Conservation (phyloP, 2,329 filamentous ascomycete species). For the Cladosporium sp. region DNA sequence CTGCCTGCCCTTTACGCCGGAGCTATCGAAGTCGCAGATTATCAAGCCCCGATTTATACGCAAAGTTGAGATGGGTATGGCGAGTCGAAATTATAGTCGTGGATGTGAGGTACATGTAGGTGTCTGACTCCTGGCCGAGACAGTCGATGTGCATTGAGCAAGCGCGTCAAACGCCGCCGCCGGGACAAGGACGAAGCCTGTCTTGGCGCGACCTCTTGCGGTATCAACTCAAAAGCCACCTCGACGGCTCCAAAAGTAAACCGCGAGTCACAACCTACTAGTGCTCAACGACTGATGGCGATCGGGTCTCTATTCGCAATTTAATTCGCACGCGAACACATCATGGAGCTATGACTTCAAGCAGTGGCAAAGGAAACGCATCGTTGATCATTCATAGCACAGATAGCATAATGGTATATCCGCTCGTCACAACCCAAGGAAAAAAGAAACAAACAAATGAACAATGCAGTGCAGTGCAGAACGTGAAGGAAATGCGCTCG, state of each 20-base stretch:
- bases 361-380: slow-evolving; percentile 4
- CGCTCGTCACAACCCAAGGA: slow-evolving; percentile 20
- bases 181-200: not conserved
- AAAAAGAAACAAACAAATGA: not conserved
- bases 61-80: not conserved
- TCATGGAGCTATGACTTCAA: not conserved
- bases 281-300: not conserved
- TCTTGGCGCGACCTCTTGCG: slow-evolving; percentile 10
- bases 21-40: not conserved
- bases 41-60: not conserved
- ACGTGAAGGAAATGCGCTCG: slow-evolving; percentile 1
- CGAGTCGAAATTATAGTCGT: not conserved
- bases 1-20: not conserved
- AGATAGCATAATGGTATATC: slow-evolving; percentile 22
- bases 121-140: not conserved
- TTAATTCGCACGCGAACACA: not conserved
- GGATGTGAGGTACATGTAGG: not conserved
- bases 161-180: not conserved
- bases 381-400: slow-evolving; percentile 23
- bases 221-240: slow-evolving; percentile 1
- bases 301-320: not conserved
- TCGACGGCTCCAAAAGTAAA: not conserved
- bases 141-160: not conserved
- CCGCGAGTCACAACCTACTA: too few relatives aligned
- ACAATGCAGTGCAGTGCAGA: slow-evolving; percentile 6